These are phyloP conservation scores for Fusarium poae DNA, from an alignment of 2,329 filamentous ascomycete species.

Conservation along the genomic window DNA sequence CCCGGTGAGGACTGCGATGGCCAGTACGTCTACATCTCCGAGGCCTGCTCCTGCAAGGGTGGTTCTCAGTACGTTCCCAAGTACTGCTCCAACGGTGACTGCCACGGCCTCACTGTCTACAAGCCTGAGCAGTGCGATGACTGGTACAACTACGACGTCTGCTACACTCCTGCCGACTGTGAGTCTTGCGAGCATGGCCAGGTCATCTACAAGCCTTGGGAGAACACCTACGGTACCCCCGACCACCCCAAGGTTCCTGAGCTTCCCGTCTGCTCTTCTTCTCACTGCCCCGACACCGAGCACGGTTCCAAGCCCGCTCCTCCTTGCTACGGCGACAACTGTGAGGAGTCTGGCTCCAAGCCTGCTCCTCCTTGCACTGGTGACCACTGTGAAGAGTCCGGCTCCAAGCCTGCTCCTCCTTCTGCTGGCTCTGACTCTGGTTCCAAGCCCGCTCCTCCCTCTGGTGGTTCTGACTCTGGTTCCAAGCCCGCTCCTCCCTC, in stretches of 20 bases:
- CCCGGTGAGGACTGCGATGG: constrained; percentile 38
- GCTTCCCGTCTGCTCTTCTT: constrained; percentile 15
- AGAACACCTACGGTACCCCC: constrained; percentile 32
- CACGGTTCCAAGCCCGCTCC: neutral
- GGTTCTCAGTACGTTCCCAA: constrained; percentile 39
- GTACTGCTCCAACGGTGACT: constrained; percentile 32
- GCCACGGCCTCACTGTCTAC: constrained; percentile 42
- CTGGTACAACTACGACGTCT: constrained; percentile 29
- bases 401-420: neutral
- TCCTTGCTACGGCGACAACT: neutral
- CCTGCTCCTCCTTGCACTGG: neutral
- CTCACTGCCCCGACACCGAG: constrained; percentile 15
- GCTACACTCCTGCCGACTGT: constrained; percentile 35
- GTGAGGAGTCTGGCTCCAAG: neutral
- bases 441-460: neutral
- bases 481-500: neutral
- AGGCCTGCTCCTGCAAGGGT: constrained; percentile 41
- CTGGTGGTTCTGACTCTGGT: neutral
- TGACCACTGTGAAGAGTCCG: neutral
- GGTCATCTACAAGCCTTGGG: constrained; percentile 45
- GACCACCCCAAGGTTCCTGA: constrained; percentile 9
- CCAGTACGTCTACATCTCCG: constrained; percentile 37
- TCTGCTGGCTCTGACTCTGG: neutral
- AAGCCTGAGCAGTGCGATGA: constrained; percentile 42
- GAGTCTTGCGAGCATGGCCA: constrained; percentile 30